Evolutionary conservation across 768 basidiomycete species (phyloP).

Genomic region (Mycena filopes): DNA sequence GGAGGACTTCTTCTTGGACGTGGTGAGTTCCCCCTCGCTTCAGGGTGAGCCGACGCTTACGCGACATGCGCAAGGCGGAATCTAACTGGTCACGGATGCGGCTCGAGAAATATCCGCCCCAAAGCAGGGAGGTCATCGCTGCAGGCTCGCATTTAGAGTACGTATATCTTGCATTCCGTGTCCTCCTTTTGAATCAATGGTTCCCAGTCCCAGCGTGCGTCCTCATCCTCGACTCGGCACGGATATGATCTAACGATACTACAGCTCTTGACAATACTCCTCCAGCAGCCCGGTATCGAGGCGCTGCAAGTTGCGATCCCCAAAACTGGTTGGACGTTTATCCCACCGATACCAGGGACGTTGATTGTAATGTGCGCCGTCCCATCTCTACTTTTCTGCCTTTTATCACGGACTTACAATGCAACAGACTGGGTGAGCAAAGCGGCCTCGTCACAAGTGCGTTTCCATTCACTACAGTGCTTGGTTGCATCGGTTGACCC

Average conservation of each 20-base stretch:
- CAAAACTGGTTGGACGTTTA: not conserved
- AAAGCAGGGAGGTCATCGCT: not conserved
- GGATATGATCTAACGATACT: no score
- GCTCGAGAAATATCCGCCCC: not conserved
- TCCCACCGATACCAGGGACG: not conserved
- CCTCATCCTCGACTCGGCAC: no score
- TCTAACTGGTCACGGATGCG: not conserved
- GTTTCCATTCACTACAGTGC: not conserved
- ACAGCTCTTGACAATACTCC: constrained; percentile 2
- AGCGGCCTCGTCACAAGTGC: not conserved
- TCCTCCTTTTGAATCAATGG: no score
- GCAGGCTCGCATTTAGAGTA: constrained; percentile 1
- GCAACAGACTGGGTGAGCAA: not conserved
- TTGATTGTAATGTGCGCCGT: not conserved
- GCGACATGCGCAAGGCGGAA: not conserved
- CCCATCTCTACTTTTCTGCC: not conserved
- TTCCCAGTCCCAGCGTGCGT: not conserved
- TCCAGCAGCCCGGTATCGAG: constrained; percentile 2
- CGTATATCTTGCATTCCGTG: no score
- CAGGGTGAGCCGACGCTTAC: not conserved
- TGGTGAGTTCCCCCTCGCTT: not conserved
- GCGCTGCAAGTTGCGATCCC: not conserved
- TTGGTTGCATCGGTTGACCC: not conserved
- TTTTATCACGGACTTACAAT: not conserved
- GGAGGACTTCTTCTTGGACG: constrained; percentile 5